Evolutionary conservation across 2,329 filamentous ascomycete genomes (phyloP), one percentile per base, ranked within the genome.

Genomic region (Dothiorella sarmentorum): DNA sequence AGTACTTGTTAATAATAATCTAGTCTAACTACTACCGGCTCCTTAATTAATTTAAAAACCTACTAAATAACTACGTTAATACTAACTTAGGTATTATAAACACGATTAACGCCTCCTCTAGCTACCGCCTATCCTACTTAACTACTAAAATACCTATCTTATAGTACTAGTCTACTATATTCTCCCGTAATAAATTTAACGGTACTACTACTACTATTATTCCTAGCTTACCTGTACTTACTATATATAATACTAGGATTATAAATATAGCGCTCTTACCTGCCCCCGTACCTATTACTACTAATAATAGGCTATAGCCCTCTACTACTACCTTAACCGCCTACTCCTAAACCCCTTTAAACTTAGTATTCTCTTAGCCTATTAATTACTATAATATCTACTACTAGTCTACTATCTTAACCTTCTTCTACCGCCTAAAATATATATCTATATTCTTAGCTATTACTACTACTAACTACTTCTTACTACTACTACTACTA

Each of bases 251-350:
- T 18, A 43, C 59, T 27, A 58, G 63, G 40, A 64, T 38, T 45
- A 64, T 65, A 42, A 65, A 65, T n/a, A 61, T 29, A 13, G 63
- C 37, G 31, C 59, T 62, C 62, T 65, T 65, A 17, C 63, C 58
- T 7, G 61, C 59, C 18, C 63, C 62, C 22, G 52, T 65, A 4
- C 43, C 60, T 26, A 65, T 61, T 6, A 64, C 52, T 35, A 33
- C 45, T 17, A 62, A 37, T 18, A 61, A 33, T 13, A 22, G 49
- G 57, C 58, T 61, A 7, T 26, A 15, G 1, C 51, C 57, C 7
- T 29, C 51, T 24, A 59, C 55, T 10, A 64, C 61, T 15, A 43
- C 55, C 13, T 56, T 43, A 3, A 63, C 43, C 15, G 56, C 62
- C 57, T 56, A 10, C 53, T 63, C 33, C 56, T 64, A 26, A n/a